These are phyloP conservation scores for Loxodes magnus DNA, from an alignment of 73 alveolate genomes.

Conservation along the genomic window DNA sequence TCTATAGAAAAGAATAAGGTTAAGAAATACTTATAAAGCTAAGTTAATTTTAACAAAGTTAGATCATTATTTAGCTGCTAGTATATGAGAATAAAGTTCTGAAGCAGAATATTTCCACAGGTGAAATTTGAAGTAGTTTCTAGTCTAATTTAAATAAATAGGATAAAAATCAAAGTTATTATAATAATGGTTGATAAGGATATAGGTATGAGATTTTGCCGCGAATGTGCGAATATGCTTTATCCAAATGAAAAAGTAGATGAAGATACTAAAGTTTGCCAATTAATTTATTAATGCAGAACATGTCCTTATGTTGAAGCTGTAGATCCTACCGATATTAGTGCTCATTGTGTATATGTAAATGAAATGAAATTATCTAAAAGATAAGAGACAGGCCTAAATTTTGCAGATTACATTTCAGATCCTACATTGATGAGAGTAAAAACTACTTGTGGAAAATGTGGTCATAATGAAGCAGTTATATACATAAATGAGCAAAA, in stretches of 20 bases:
- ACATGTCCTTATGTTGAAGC: slow-evolving; percentile 27
- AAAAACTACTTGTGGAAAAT: slow-evolving; percentile 11
- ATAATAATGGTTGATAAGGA: too few relatives aligned
- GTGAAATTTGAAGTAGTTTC: too few relatives aligned
- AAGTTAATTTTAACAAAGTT: too few relatives aligned
- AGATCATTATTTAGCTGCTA: too few relatives aligned
- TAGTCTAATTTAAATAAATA: too few relatives aligned
- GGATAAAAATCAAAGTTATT: too few relatives aligned
- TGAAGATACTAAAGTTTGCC: slow-evolving; percentile 9
- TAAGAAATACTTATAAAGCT: too few relatives aligned
- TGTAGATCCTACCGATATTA: slow-evolving; percentile 17
- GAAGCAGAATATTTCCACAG: too few relatives aligned
- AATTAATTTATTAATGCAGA: slow-evolving; percentile 32
- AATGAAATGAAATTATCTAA: slow-evolving; percentile 4
- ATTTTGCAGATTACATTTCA: slow-evolving; percentile 22
- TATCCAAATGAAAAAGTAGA: slow-evolving; percentile 23
- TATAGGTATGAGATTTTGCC: slow-evolving; percentile 38
- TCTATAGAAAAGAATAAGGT: too few relatives aligned
- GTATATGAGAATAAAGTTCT: too few relatives aligned
- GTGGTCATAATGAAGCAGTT: slow-evolving; percentile 29
- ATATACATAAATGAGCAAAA: slow-evolving; percentile 16
- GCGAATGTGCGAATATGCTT: slow-evolving; percentile 39
- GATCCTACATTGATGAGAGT: slow-evolving; percentile 33
- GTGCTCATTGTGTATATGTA: slow-evolving; percentile 20
- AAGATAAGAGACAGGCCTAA: background rate